Percentiles rank a stretch among this genome's conserved stretches.
phyloP scores from a whole-genome alignment of 805 yeast genomes.

The Isabelozyma gotoi region DNA sequence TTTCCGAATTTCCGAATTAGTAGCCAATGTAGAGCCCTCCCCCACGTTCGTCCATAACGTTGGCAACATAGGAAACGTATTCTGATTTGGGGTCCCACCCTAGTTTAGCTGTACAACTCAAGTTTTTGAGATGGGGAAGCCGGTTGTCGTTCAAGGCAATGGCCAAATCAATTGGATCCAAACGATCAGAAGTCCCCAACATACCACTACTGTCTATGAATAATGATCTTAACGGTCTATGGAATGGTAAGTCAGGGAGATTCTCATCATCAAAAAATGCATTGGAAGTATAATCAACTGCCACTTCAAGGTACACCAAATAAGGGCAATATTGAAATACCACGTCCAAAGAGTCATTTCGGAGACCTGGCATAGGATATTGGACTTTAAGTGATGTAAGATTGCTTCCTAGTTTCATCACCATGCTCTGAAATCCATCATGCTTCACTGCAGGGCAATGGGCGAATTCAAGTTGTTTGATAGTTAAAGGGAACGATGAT shows the following conservation, averaged over 20 bases:
- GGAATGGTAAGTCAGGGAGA: conserved; percentile 19
- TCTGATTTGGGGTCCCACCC: conserved; percentile 75
- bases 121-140: conserved; percentile 61
- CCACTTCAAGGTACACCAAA: conserved; percentile 57
- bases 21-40: conserved; percentile 70
- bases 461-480: conserved; percentile 72
- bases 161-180: conserved; percentile 87
- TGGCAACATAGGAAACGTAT: conserved; percentile 50
- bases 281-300: conserved; percentile 75
- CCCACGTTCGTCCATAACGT: conserved; percentile 67
- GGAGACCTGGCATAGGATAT: conserved; percentile 86
- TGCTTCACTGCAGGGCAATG: conserved; percentile 83
- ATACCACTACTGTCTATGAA: conserved; percentile 83
- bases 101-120: conserved; percentile 69
- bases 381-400: conserved; percentile 63
- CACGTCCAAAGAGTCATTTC: conserved; percentile 67
- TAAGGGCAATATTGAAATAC: conserved; percentile 78
- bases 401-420: conserved; percentile 64
- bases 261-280: conserved; percentile 34
- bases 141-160: conserved; percentile 79
- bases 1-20: too few species aligned
- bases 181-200: conserved; percentile 76
- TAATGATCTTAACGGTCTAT: conserved; percentile 57
- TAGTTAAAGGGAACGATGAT: conserved; percentile 71
- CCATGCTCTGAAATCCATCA: conserved; percentile 59